Evolutionary conservation across 345 rosid genomes (phyloP).

Genomic region (Limnanthes douglasii): DNA sequence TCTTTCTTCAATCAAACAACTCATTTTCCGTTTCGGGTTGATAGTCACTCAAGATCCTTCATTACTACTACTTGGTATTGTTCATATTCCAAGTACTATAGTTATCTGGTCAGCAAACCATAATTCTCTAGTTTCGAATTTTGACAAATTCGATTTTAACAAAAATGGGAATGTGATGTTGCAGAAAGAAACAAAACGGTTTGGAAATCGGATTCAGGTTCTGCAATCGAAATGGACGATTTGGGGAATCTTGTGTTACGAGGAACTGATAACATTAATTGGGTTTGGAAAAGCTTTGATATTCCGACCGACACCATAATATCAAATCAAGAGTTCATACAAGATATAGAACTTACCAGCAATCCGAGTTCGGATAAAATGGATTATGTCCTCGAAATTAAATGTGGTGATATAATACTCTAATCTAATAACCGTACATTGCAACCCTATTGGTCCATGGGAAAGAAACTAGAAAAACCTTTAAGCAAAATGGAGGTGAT

Average conservation of each 20-base stretch:
- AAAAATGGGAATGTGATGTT: conserved; percentile 41
- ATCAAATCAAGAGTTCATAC: conserved; percentile 37
- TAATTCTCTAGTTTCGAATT: conserved; percentile 37
- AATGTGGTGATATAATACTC: conserved; percentile 57
- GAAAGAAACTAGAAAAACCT: conserved; percentile 22
- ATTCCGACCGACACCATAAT: conserved; percentile 71
- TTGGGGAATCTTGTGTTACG: conserved; percentile 70
- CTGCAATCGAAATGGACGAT: conserved; percentile 55
- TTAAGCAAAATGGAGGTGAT: conserved; percentile 27
- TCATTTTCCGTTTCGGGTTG: conserved; percentile 58
- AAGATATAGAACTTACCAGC: conserved; percentile 65
- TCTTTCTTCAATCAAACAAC: conserved; percentile 54
- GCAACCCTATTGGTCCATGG: conserved; percentile 79
- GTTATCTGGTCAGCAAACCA: conserved; percentile 79
- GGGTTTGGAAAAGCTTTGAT: conserved; percentile 75
- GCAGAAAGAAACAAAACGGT: conserved; percentile 23
- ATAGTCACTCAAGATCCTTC: conserved; percentile 23
- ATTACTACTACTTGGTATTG: conserved; percentile 32
- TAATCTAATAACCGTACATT: conserved; percentile 42
- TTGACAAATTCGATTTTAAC: conserved; percentile 46
- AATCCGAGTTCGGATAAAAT: conserved; percentile 28
- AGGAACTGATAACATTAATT: conserved; percentile 17
- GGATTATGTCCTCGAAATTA: conserved; percentile 61
- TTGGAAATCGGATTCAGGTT: conserved; percentile 51
- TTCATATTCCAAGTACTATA: conserved; percentile 20